These are phyloP conservation scores for Pecoramyces ruminantium DNA, from an alignment of 192 early-diverging fungal genomes.

Conservation along the genomic window DNA sequence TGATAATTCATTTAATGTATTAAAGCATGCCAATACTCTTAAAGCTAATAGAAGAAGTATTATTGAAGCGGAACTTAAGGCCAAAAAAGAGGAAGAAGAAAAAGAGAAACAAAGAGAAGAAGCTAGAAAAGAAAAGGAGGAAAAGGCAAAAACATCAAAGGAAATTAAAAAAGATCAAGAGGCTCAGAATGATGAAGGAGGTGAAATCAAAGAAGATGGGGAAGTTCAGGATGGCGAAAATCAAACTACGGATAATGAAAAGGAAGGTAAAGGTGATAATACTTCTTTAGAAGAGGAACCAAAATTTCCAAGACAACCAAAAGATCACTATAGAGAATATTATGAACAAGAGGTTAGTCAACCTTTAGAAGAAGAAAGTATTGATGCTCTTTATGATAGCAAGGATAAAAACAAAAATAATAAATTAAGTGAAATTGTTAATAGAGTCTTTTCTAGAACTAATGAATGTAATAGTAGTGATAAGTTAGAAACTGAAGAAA, in stretches of 20 bases:
- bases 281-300: not conserved
- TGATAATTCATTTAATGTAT: not conserved
- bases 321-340: not conserved
- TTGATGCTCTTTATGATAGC: not conserved
- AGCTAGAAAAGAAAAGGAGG: no score
- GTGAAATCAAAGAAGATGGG: not conserved
- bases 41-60: no score
- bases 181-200: not conserved
- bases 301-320: not conserved
- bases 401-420: not conserved
- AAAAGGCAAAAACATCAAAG: not conserved
- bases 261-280: not conserved
- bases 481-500: not conserved
- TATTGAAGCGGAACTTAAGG: no score
- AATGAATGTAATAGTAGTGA: not conserved
- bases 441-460: not conserved
- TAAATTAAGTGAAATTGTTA: not conserved
- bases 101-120: no score
- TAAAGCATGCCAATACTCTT: not conserved
- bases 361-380: not conserved
- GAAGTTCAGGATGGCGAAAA: not conserved
- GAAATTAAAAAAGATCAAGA: not conserved
- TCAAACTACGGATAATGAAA: no score
- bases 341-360: not conserved
- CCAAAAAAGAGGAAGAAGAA: no score